Percentiles rank a stretch among this genome's conserved stretches.
Evolutionary conservation across 441 rosid species (phyloP).

Genomic region (Syzygium syzygioides): DNA sequence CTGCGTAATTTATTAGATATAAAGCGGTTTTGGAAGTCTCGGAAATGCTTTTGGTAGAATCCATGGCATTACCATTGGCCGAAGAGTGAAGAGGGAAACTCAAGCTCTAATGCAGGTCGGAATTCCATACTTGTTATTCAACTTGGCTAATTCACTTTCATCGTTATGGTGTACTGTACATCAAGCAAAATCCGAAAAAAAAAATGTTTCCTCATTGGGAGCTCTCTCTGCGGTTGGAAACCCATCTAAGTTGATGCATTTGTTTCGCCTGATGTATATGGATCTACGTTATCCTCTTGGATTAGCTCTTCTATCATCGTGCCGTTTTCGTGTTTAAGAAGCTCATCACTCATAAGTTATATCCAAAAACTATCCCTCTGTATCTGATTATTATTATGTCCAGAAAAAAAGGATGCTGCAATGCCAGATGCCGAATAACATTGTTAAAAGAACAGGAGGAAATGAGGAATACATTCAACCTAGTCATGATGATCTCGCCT

Average conservation of each 20-base stretch:
- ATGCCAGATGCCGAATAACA: neutral
- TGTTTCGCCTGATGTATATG: neutral
- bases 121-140: neutral
- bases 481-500: neutral
- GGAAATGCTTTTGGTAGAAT: slow-evolving; percentile 53
- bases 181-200: neutral
- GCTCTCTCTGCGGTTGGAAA: neutral
- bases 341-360: neutral
- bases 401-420: neutral
- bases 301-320: neutral
- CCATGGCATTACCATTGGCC: slow-evolving; percentile 62
- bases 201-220: neutral
- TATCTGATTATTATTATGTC: neutral
- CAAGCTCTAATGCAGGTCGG: slow-evolving; percentile 83
- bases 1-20: slow-evolving; percentile 38
- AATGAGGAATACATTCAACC: neutral
- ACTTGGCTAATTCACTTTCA: neutral
- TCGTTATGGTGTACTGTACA: neutral
- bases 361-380: neutral
- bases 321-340: neutral
- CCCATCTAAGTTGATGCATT: neutral
- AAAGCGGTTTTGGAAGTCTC: slow-evolving; percentile 55
- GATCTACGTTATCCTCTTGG: neutral
- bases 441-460: neutral
- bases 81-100: slow-evolving; percentile 53